Conservation (phyloP, 176 grass and related monocot species). For the Eremochloa ophiuroides region DNA sequence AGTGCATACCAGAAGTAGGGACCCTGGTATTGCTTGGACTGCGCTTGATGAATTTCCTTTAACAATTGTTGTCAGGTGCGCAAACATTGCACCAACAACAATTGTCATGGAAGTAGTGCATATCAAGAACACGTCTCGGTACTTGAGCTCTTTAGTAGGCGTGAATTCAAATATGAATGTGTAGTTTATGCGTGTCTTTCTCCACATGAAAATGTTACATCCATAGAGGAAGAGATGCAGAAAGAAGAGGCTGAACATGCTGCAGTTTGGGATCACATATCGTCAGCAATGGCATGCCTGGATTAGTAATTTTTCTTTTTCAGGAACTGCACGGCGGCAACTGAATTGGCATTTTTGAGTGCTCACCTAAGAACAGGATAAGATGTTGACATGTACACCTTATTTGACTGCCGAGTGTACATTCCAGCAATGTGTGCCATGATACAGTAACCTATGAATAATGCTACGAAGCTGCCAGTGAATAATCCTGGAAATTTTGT, state of each 20-base stretch:
- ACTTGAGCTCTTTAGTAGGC: conserved; percentile 85
- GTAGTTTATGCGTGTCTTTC: conserved; percentile 89
- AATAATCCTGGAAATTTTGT: conserved; percentile 67
- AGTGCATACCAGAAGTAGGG: conserved; percentile 74
- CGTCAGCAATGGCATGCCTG: conserved; percentile 21
- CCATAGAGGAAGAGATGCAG: conserved; percentile 95
- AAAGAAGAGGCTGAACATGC: conserved; percentile 96
- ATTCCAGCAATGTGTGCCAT: conserved; percentile 89
- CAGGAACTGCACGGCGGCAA: background rate
- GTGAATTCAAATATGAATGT: conserved; percentile 92
- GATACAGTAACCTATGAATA: conserved; percentile 87
- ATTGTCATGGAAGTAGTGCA: conserved; percentile 73
- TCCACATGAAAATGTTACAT: conserved; percentile 99
- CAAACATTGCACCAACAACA: conserved; percentile 81
- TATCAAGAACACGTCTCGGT: conserved; percentile 75
- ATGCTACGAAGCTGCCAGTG: conserved; percentile 64
- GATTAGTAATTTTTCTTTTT: background rate
- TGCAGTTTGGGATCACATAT: conserved; percentile 39
- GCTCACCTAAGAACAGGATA: conserved; percentile 90
- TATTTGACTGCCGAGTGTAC: conserved; percentile 74
- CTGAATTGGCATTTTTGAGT: conserved; percentile 21
- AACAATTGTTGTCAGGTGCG: conserved; percentile 58
- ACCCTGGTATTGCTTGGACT: conserved; percentile 90
- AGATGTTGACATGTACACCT: conserved; percentile 92
- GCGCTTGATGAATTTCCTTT: conserved; percentile 64